These are phyloP conservation scores for Exophiala viscosa DNA, from an alignment of 2,329 filamentous ascomycete species.

Conservation along the genomic window DNA sequence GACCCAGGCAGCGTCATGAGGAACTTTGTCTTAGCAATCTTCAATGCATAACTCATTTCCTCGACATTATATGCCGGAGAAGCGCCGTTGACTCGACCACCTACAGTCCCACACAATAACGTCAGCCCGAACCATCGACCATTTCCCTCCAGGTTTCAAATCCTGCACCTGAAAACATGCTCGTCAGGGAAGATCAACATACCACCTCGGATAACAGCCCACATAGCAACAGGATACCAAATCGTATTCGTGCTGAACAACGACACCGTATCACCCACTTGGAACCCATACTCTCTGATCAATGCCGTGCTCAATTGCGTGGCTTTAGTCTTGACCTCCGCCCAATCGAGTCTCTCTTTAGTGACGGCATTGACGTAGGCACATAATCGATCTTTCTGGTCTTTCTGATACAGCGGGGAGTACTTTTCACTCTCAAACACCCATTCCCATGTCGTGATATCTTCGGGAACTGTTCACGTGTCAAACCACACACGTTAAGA, in stretches of 20 bases:
- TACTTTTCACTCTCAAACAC: slow-evolving; percentile 53
- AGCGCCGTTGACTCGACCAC: slow-evolving; percentile 59
- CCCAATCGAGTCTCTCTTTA: slow-evolving; percentile 56
- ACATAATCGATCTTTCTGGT: slow-evolving; percentile 38
- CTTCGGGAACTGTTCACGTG: slow-evolving; percentile 46
- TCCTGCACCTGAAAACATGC: too few species aligned
- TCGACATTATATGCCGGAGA: slow-evolving; percentile 64
- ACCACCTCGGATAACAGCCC: slow-evolving; percentile 52
- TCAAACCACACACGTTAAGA: slow-evolving; percentile 1
- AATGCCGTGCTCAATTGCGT: slow-evolving; percentile 60
- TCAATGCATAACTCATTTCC: slow-evolving; percentile 64
- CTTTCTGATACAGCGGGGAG: slow-evolving; percentile 44
- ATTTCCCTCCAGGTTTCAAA: background rate
- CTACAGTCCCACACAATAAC: slow-evolving; percentile 25
- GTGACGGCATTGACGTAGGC: slow-evolving; percentile 59
- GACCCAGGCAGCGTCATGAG: slow-evolving; percentile 22
- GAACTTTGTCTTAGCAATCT: slow-evolving; percentile 52
- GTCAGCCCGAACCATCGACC: background rate
- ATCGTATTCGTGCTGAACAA: slow-evolving; percentile 63
- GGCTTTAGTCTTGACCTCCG: slow-evolving; percentile 54
- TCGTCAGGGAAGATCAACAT: background rate
- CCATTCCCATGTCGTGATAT: slow-evolving; percentile 59
- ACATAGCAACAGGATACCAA: slow-evolving; percentile 64
- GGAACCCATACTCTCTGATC: slow-evolving; percentile 52
- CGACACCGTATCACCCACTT: slow-evolving; percentile 54